Evolutionary conservation across 176 grass and related monocot genomes (phyloP).

Genomic region (Hordeum vulgare): DNA sequence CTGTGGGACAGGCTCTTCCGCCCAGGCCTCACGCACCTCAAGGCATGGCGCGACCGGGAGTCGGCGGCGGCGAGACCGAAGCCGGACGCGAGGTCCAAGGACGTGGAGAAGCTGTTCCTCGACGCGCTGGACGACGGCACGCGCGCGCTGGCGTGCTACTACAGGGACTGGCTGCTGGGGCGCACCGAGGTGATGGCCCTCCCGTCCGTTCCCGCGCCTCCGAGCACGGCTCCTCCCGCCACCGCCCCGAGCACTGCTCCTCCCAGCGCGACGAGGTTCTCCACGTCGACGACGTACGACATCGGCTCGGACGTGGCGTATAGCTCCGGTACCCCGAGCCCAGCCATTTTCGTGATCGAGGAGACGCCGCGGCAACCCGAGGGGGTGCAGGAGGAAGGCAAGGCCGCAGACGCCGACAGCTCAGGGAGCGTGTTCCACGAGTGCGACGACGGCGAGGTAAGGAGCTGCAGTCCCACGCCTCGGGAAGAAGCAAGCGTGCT

Average conservation of each 20-base stretch:
- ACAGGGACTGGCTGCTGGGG: slow-evolving; percentile 73
- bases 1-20: slow-evolving; percentile 66
- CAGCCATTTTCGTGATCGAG: background rate
- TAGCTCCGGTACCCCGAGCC: slow-evolving; percentile 23
- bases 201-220: slow-evolving; percentile 36
- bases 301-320: slow-evolving; percentile 28
- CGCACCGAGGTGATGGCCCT: slow-evolving; percentile 30
- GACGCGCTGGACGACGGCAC: slow-evolving; percentile 50
- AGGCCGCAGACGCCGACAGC: background rate
- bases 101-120: slow-evolving; percentile 31
- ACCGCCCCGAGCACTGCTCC: background rate
- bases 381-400: background rate
- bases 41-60: slow-evolving; percentile 56
- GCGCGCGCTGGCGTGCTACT: slow-evolving; percentile 58
- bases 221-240: background rate
- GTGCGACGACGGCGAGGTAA: background rate
- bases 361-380: background rate
- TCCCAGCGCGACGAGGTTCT: background rate
- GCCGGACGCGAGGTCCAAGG: slow-evolving; percentile 17
- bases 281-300: slow-evolving; percentile 18
- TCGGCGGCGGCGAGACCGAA: background rate
- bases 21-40: slow-evolving; percentile 47
- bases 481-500: background rate
- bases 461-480: background rate
- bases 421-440: background rate